Evolutionary conservation across 2,329 filamentous ascomycete species (phyloP).

Genomic region (Akanthomyces uredinophilus): DNA sequence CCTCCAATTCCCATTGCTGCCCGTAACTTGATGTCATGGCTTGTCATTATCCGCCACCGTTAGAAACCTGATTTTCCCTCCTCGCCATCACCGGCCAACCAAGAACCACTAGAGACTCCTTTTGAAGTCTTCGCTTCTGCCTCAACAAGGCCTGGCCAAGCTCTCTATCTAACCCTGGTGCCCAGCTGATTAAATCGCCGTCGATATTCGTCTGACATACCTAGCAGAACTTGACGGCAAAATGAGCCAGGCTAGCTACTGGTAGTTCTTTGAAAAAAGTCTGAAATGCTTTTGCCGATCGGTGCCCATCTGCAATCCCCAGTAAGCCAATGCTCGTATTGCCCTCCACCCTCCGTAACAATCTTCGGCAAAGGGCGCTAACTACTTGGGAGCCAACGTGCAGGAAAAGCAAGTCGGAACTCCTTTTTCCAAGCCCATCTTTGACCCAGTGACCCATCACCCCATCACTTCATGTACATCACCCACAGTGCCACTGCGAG

Average conservation of each 20-base stretch:
- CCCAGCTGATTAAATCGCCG: neutral
- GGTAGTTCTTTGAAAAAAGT: neutral
- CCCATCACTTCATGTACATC: too few species aligned
- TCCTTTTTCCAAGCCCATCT: neutral
- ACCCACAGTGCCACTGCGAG: neutral
- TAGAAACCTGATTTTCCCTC: conserved; percentile 4
- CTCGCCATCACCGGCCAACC: neutral
- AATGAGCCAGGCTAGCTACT: too few species aligned
- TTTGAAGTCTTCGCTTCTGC: neutral
- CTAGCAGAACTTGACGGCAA: neutral
- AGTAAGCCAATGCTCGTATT: neutral
- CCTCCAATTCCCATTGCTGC: neutral
- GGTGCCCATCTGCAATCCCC: neutral
- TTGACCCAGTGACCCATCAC: neutral
- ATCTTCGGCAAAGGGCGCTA: neutral
- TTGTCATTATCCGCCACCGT: neutral
- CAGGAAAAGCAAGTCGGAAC: neutral
- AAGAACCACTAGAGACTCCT: neutral
- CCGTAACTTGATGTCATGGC: neutral
- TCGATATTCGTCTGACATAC: neutral
- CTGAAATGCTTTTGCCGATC: conserved; percentile 3
- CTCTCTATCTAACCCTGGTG: neutral
- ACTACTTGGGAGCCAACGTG: too few species aligned
- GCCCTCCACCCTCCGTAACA: neutral
- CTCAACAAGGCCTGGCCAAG: neutral